phyloP scores from a whole-genome alignment of 805 yeast genomes.

The Debaryomyces prosopidis region DNA sequence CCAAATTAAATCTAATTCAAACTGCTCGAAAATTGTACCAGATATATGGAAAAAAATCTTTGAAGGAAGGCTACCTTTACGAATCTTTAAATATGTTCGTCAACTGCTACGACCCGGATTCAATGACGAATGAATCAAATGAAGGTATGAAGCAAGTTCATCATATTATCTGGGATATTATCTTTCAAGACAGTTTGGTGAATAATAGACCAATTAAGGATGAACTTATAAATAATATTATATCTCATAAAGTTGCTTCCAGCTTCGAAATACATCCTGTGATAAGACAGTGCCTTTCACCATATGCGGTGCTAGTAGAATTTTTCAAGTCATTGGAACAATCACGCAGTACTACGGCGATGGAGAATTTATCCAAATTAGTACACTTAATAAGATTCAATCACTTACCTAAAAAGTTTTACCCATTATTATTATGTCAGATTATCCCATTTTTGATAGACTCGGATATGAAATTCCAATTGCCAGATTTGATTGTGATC shows the following conservation, averaged over 20 bases:
- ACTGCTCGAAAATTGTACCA: constrained; percentile 59
- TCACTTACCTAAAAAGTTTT: constrained; percentile 48
- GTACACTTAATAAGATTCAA: constrained; percentile 46
- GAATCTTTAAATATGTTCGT: constrained; percentile 68
- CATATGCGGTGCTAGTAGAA: constrained; percentile 63
- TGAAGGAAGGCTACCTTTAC: constrained; percentile 54
- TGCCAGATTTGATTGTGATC: constrained; percentile 34
- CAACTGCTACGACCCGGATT: constrained; percentile 53
- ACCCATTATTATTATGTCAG: constrained; percentile 51
- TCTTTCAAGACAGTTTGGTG: constrained; percentile 61
- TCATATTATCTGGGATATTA: constrained; percentile 55
- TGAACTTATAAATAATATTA: constrained; percentile 51
- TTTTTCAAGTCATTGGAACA: constrained; percentile 38
- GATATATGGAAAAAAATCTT: constrained; percentile 46
- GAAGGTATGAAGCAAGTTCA: constrained; percentile 46
- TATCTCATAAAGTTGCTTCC: constrained; percentile 33
- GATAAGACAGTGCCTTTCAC: constrained; percentile 67
- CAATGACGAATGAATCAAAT: constrained; percentile 11
- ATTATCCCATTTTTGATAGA: constrained; percentile 40
- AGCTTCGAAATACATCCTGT: constrained; percentile 49
- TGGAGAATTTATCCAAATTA: constrained; percentile 45
- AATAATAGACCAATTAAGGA: constrained; percentile 57
- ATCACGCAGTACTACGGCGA: constrained; percentile 15
- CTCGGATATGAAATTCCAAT: constrained; percentile 15
- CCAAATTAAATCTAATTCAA: constrained; percentile 58